A percentile compares a stretch with the other conserved stretches of the same genome.
Evolutionary conservation across 2,329 filamentous ascomycete genomes (phyloP).

Genomic region (Dryadomyces quercivorus): DNA sequence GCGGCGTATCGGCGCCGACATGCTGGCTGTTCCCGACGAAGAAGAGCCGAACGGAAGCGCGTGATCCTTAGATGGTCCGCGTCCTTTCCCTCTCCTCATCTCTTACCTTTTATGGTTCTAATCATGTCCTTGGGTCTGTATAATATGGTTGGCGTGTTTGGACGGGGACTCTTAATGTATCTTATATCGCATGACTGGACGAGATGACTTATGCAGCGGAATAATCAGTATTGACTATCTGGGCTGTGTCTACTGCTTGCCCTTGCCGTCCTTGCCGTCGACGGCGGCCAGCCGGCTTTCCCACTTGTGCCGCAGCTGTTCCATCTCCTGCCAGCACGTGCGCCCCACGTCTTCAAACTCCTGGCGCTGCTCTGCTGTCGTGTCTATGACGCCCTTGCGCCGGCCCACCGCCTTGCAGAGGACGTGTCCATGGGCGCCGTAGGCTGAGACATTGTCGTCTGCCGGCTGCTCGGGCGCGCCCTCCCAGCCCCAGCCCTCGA

Average conservation of each 20-base stretch:
- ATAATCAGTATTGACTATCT: neutral
- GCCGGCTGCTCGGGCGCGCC: slow-evolving; percentile 32
- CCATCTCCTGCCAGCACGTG: slow-evolving; percentile 58
- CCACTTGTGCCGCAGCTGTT: slow-evolving; percentile 57
- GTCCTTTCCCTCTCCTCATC: neutral
- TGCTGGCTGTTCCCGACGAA: neutral
- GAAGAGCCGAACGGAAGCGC: neutral
- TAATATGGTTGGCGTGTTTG: too few species aligned
- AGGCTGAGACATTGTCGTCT: slow-evolving; percentile 29
- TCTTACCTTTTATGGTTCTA: too few species aligned
- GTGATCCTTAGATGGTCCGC: neutral
- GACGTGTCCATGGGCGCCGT: slow-evolving; percentile 31
- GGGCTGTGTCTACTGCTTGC: neutral
- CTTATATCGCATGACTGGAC: too few species aligned
- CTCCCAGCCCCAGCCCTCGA: slow-evolving; percentile 73
- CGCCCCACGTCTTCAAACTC: slow-evolving; percentile 52
- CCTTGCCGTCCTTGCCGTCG: neutral
- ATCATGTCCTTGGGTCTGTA: too few species aligned
- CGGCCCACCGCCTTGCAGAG: slow-evolving; percentile 44
- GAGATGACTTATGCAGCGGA: neutral
- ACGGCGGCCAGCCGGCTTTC: slow-evolving; percentile 23
- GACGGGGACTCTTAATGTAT: too few species aligned
- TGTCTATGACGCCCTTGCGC: slow-evolving; percentile 41
- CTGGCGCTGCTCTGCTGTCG: slow-evolving; percentile 47
- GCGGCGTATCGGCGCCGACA: slow-evolving; percentile 31